phyloP scores from a whole-genome alignment of 106 monocot genomes.

The Apostasia shenzhenica region DNA sequence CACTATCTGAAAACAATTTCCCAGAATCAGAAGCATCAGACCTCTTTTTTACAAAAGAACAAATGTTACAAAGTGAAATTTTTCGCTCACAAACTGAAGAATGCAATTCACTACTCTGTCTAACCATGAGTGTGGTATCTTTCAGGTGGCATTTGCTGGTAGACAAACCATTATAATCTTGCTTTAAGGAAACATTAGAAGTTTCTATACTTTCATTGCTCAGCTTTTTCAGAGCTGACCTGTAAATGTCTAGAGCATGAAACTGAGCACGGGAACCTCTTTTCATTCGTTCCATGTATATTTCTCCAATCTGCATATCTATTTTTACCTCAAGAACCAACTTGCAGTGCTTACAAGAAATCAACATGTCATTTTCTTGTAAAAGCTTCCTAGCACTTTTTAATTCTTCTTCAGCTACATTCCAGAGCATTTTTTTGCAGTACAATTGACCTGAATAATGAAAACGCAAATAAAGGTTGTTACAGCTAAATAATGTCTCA shows the following conservation, averaged over 20 bases:
- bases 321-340: constrained; percentile 38
- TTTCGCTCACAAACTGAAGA: neutral
- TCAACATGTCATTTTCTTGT: constrained; percentile 22
- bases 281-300: constrained; percentile 29
- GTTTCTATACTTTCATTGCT: constrained; percentile 14
- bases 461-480: neutral
- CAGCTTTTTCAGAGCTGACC: constrained; percentile 46
- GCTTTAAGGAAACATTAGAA: neutral
- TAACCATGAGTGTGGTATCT: constrained; percentile 1
- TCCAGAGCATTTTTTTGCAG: constrained; percentile 52
- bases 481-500: neutral
- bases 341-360: constrained; percentile 75
- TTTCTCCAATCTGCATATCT: constrained; percentile 57
- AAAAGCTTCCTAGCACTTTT: constrained; percentile 39
- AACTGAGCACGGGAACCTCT: constrained; percentile 12
- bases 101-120: neutral
- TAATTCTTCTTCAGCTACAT: constrained; percentile 61
- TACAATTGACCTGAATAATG: constrained; percentile 59
- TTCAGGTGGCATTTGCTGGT: constrained; percentile 2
- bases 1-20: neutral
- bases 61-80: constrained; percentile 16
- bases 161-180: neutral
- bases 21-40: neutral
- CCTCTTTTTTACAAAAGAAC: constrained; percentile 7
- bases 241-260: constrained; percentile 36